phyloP scores from a whole-genome alignment of 225 moss, liverwort and hornwort species.

The Neckera pumila region DNA sequence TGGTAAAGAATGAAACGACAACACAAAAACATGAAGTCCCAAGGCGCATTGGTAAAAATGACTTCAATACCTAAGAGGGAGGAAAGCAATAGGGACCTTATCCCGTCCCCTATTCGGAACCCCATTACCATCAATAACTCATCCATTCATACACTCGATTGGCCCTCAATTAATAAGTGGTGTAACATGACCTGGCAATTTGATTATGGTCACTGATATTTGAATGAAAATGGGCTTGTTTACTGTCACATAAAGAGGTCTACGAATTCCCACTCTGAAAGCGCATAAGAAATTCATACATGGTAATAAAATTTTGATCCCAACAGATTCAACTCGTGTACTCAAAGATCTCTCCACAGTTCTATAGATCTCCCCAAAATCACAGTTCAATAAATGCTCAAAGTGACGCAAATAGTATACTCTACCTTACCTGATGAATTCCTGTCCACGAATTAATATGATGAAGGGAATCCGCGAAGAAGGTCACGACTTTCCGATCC shows the following conservation, averaged over 20 bases:
- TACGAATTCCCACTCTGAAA: not conserved
- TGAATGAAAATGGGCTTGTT: not conserved
- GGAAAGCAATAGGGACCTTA: not conserved
- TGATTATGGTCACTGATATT: not conserved
- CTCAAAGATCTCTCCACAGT: not conserved
- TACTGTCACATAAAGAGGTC: not conserved
- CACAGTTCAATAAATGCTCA: not conserved
- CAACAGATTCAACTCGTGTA: not conserved
- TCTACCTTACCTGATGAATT: constrained; percentile 27
- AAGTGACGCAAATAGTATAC: not conserved
- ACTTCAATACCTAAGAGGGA: not conserved
- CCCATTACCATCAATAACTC: not conserved
- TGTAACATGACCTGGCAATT: not conserved
- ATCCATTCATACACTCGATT: not conserved
- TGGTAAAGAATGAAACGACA: not conserved
- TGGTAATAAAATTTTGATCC: not conserved
- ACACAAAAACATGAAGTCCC: not conserved
- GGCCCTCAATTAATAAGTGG: not conserved
- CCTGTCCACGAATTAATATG: constrained; percentile 32
- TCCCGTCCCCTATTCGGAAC: not conserved
- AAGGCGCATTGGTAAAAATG: not conserved
- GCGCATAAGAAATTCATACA: not conserved
- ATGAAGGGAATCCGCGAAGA: constrained; percentile 23
- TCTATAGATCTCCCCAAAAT: not conserved
- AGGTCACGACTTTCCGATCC: constrained; percentile 36